Conservation (phyloP, 2,329 filamentous ascomycete species). For the Epichloe sp. region DNA sequence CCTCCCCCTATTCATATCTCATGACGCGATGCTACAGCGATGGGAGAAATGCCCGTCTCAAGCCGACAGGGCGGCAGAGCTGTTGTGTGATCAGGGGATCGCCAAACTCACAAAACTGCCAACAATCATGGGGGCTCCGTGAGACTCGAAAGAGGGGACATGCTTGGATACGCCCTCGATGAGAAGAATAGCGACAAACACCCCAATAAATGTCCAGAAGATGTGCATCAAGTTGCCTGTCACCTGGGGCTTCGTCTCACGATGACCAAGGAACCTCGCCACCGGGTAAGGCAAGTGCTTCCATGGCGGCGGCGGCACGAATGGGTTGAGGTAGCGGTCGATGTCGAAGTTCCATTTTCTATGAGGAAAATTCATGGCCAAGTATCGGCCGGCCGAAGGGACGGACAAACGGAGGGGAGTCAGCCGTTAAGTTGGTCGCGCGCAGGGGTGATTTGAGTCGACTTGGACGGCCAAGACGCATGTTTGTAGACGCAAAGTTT, state of each 20-base stretch:
- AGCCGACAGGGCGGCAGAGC: no score
- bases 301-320: constrained; percentile 53
- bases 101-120: constrained; percentile 50
- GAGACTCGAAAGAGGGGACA: constrained; percentile 38
- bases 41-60: no score
- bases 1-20: not conserved
- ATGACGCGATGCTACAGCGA: no score
- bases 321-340: constrained; percentile 61
- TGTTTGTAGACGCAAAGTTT: not conserved
- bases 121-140: constrained; percentile 47
- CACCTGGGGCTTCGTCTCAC: constrained; percentile 23
- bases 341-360: constrained; percentile 52
- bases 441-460: not conserved
- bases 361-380: constrained; percentile 8
- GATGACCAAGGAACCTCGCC: constrained; percentile 56
- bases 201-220: constrained; percentile 52
- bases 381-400: not conserved
- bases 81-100: not conserved
- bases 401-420: no score
- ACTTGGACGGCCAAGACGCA: not conserved
- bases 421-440: no score
- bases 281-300: constrained; percentile 50
- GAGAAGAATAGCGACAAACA: constrained; percentile 46
- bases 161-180: constrained; percentile 44
- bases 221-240: constrained; percentile 46